Evolutionary conservation across 1,284 basidiomycete species (phyloP), one percentile per base, ranked within the genome.

Genomic region (Puccinia horiana): DNA sequence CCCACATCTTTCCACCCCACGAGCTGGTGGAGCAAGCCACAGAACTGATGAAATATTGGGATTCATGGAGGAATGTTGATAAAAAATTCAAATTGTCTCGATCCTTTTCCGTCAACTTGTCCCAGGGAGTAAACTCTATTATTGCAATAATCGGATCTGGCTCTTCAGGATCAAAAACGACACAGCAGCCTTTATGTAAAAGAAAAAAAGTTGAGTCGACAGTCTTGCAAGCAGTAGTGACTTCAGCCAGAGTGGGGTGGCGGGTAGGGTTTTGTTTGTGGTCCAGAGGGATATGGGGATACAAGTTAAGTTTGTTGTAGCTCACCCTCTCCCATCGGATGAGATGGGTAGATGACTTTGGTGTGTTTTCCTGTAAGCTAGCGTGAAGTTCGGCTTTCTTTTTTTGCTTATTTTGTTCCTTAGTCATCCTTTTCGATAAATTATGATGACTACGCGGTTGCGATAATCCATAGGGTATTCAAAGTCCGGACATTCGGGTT

Each of bases 111-210:
- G n/a, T n/a, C n/a, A n/a, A n/a, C n/a, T n/a, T n/a, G n/a, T n/a
- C n/a, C n/a, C n/a, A n/a, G n/a, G n/a, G 58, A 16, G 58, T 63
- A 29, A 63, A 63, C 58, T 63, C 58, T 26, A 63, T 63, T 5
- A 32, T 29, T 5, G 58, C n/a, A 2, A 63, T 63, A 63, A 63
- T 63, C 29, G 58, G 29, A 3, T 4, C 29, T 11, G 26, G 26
- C 4, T 63, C n/a, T 18, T 32, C 23, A 63, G 58, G 58, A 63
- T 63, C n/a, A 2, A 32, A 5, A 32, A 63, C 29, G 18, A 63
- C 58, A 63, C 5, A 32, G 12, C 58, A 3, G 58, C 58, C 58
- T 5, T 29, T 5, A 26, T 63, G 14, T 26, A 63, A 29, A 11
- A 63, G n/a, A 26, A 29, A 63, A 37, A 6, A n/a, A n/a, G n/a